Evolutionary conservation across 148 eudicot genomes (phyloP), one percentile per base, ranked within the genome.

Genomic region (Amaranthus cruentus): DNA sequence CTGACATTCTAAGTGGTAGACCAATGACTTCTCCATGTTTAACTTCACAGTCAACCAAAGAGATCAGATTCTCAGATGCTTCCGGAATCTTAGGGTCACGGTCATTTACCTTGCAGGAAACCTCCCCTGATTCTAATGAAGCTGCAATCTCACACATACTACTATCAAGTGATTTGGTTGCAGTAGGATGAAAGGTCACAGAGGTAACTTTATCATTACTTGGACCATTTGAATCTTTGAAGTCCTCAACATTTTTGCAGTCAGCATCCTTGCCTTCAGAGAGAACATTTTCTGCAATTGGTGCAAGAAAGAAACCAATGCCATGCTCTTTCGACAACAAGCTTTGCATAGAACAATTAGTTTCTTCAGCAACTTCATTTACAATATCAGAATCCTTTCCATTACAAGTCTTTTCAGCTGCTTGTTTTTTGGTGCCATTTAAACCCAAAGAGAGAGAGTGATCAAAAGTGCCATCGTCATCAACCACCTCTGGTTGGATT

Each of bases 211-310:
- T 18, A 18, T 18, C 71, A 52, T 68, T 64, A 9, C 28, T 74
- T 10, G 18, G 18, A 18, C 18, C 18, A 18, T 18, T 18, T 18
- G 18, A 18, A 18, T 58, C 70, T 9, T 52, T 47, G 48, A 13
- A 71, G 51, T 55, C 70, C 64, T 61, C 47, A 13, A 65, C 61
- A 65, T 56, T 66, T 50, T 71, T 80, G 58, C 80, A 48, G 55
- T 73, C 80, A 77, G 68, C 15, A 67, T 7, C 57, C 44, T 64
- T 68, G 47, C 42, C 51, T 54, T 67, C 62, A 6, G 14, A 75
- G 9, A 63, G 28, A 61, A 52, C 42, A 57, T 63, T 79, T 66
- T 49, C 72, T 18, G 79, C 52, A 54, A 50, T n/a, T 28, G 66
- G 66, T 68, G 42, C 60, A n/a, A 77, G 70, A 13, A 73, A 64